Conservation (phyloP, 1,139 yeast species). For the Nakaseomyces delphensis region DNA sequence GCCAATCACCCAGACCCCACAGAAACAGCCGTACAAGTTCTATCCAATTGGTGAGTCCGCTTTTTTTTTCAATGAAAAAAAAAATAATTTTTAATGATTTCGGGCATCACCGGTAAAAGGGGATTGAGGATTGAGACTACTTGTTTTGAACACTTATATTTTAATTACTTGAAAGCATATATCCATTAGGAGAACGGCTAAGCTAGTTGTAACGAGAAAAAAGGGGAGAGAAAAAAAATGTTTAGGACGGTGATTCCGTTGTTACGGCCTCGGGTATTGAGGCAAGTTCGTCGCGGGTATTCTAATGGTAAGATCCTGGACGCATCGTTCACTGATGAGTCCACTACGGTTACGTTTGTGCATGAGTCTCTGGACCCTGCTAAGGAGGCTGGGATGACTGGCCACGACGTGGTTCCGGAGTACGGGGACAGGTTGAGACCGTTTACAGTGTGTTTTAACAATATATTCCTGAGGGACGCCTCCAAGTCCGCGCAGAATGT, state of each 20-base stretch:
- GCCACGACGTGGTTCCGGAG: neutral
- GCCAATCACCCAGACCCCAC: no score
- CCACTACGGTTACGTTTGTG: slow-evolving; percentile 6
- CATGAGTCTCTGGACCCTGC: slow-evolving; percentile 1
- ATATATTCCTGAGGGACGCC: slow-evolving; percentile 58
- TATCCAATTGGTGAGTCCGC: neutral
- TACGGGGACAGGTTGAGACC: slow-evolving; percentile 12
- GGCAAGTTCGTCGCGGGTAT: neutral
- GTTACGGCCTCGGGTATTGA: neutral
- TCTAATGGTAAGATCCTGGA: slow-evolving; percentile 6
- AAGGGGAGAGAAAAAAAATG: neutral
- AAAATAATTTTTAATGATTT: neutral
- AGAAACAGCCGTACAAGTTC: neutral
- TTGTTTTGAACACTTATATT: no score
- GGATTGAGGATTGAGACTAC: neutral
- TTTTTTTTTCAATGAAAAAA: no score
- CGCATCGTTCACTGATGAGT: slow-evolving; percentile 3
- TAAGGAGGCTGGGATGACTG: neutral
- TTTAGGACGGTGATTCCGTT: slow-evolving; percentile 2
- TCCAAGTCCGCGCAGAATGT: slow-evolving; percentile 44
- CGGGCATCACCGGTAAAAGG: neutral
- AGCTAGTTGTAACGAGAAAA: neutral
- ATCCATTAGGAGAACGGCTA: no score
- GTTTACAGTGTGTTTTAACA: slow-evolving; percentile 39
- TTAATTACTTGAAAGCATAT: no score